Evolutionary conservation across 1,284 basidiomycete species (phyloP).

Genomic region (Malassezia japonica): DNA sequence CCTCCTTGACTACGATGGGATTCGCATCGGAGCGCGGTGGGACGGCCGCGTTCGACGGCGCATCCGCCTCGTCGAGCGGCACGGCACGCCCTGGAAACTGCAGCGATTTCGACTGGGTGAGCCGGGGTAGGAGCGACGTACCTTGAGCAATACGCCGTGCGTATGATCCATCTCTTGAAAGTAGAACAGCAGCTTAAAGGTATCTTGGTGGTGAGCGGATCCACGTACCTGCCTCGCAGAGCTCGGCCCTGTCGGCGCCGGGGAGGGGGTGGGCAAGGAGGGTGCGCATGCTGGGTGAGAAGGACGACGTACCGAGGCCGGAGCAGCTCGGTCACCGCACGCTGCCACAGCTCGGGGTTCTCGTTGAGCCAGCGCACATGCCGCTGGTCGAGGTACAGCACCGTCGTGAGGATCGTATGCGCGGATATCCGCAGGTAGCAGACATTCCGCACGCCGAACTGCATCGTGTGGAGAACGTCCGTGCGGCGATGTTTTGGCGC

Average conservation of each 20-base stretch:
- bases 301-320: constrained; percentile 5
- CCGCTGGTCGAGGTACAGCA: constrained; percentile 49
- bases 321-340: constrained; percentile 5
- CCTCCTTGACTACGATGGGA: background rate
- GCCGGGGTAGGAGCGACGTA: constrained; percentile 6
- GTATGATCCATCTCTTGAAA: constrained; percentile 44
- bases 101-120: constrained; percentile 7
- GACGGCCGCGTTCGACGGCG: background rate
- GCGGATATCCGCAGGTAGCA: constrained; percentile 49
- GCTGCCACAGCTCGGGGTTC: constrained; percentile 21
- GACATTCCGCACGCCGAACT: constrained; percentile 42
- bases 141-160: constrained; percentile 49
- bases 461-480: constrained; percentile 7
- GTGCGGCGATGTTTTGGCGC: too few species aligned
- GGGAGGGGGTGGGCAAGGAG: background rate
- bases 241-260: background rate
- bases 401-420: constrained; percentile 45
- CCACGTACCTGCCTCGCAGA: background rate
- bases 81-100: background rate
- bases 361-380: constrained; percentile 50
- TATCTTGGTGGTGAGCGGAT: constrained; percentile 1
- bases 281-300: background rate
- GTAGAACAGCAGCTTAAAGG: constrained; percentile 49
- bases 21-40: background rate
- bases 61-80: background rate